phyloP scores from a whole-genome alignment of 2,329 filamentous ascomycete genomes.

The Penicillium carneum region DNA sequence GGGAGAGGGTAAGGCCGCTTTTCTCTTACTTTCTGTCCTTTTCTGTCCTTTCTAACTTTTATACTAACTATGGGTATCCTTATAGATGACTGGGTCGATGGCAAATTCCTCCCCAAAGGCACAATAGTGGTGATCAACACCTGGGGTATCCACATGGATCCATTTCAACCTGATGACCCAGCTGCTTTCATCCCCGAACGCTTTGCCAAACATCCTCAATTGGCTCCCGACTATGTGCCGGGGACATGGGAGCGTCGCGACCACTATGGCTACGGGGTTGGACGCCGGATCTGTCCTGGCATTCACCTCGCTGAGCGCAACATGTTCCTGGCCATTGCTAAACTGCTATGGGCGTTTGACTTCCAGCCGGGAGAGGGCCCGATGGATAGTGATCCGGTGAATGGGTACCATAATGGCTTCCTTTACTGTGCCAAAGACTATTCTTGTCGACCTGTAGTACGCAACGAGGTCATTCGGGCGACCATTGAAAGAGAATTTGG shows the following conservation, averaged over 20 bases:
- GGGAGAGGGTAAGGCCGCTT: neutral
- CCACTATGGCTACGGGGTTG: slow-evolving; percentile 8
- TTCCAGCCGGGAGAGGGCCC: neutral
- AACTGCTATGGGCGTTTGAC: slow-evolving; percentile 1
- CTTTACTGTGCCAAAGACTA: slow-evolving; percentile 10
- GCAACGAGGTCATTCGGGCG: neutral
- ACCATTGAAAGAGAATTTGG: neutral
- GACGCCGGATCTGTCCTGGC: slow-evolving; percentile 9
- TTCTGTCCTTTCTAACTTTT: neutral
- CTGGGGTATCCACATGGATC: slow-evolving; percentile 13
- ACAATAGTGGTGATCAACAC: neutral
- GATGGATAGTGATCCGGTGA: neutral
- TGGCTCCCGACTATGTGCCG: neutral
- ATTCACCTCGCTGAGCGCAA: slow-evolving; percentile 14
- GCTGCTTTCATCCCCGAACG: slow-evolving; percentile 2
- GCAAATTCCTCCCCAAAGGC: neutral
- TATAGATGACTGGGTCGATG: slow-evolving; percentile 7
- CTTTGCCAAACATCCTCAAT: neutral
- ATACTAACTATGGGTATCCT: neutral
- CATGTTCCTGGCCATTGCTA: slow-evolving; percentile 1
- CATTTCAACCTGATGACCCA: neutral
- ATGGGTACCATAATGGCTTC: slow-evolving; percentile 5
- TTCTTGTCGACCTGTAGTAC: neutral
- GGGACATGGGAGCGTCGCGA: slow-evolving; percentile 8
- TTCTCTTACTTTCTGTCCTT: neutral